Evolutionary conservation across 148 eudicot genomes (phyloP).

Genomic region (Arctostaphylos glauca): DNA sequence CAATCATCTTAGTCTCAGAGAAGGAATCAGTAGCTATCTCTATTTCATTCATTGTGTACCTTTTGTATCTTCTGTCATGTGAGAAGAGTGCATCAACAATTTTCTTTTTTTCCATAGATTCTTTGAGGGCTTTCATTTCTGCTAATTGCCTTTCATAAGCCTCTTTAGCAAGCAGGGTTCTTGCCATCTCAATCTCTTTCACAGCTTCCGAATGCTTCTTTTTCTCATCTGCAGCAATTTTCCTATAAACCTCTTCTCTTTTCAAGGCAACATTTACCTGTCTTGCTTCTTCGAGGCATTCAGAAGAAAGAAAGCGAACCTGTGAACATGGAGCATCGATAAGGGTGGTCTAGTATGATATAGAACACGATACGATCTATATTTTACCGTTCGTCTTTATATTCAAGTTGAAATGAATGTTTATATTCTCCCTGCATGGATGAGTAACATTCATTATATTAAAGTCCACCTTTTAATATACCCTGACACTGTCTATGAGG

Average conservation of each 20-base stretch:
- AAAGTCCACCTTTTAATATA: background rate
- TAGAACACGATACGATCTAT: background rate
- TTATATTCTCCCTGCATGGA: background rate
- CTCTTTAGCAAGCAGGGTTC: conserved; percentile 48
- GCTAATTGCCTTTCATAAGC: conserved; percentile 61
- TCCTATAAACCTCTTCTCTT: conserved; percentile 56
- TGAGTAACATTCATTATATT: background rate
- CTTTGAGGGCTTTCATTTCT: conserved; percentile 50
- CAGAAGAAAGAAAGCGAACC: conserved; percentile 58
- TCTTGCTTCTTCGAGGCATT: conserved; percentile 54
- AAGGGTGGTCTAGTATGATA: background rate
- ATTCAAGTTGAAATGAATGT: background rate
- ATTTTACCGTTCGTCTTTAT: background rate
- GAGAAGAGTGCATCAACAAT: conserved; percentile 52
- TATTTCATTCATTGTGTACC: conserved; percentile 56
- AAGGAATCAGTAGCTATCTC: conserved; percentile 53
- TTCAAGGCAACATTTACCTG: conserved; percentile 56
- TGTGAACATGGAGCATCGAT: conserved; percentile 24
- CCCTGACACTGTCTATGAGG: background rate
- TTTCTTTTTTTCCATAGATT: conserved; percentile 53
- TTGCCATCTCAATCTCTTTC: conserved; percentile 59
- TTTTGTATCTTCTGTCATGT: conserved; percentile 54
- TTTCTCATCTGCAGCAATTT: conserved; percentile 59
- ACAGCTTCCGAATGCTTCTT: conserved; percentile 55
- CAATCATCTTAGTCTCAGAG: conserved; percentile 58